phyloP scores from a whole-genome alignment of 2,329 filamentous ascomycete genomes.

The Exophiala oligosperma region DNA sequence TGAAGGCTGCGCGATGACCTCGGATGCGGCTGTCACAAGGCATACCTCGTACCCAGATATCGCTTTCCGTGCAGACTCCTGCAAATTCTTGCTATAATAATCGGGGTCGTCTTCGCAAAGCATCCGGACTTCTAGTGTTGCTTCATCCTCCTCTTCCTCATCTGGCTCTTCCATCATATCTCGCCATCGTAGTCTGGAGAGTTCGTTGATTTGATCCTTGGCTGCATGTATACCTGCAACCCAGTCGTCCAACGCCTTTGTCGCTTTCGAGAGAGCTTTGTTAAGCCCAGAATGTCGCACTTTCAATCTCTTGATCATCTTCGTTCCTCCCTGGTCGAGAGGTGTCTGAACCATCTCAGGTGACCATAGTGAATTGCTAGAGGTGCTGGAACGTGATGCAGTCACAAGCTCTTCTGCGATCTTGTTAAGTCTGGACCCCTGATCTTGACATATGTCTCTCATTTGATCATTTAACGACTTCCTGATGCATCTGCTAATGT shows the following conservation, averaged over 20 bases:
- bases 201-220: constrained; percentile 12
- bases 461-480: constrained; percentile 63
- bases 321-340: constrained; percentile 9
- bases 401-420: constrained; percentile 15
- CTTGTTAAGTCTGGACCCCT: constrained; percentile 10
- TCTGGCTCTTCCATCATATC: constrained; percentile 31
- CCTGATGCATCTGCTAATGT: constrained; percentile 69
- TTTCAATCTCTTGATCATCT: constrained; percentile 19
- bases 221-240: constrained; percentile 10
- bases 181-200: constrained; percentile 23
- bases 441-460: constrained; percentile 10
- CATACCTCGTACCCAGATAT: constrained; percentile 8
- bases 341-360: constrained; percentile 13
- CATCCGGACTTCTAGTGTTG: constrained; percentile 10
- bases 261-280: constrained; percentile 6
- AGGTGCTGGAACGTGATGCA: not conserved
- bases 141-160: constrained; percentile 29
- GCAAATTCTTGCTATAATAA: constrained; percentile 6
- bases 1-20: not conserved
- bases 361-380: constrained; percentile 23
- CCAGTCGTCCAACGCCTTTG: constrained; percentile 17
- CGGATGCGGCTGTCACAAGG: constrained; percentile 8
- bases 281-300: constrained; percentile 23
- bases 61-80: constrained; percentile 9
- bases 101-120: constrained; percentile 22